phyloP scores from a whole-genome alignment of 1,139 yeast genomes.

The Nakaseomyces sp. region DNA sequence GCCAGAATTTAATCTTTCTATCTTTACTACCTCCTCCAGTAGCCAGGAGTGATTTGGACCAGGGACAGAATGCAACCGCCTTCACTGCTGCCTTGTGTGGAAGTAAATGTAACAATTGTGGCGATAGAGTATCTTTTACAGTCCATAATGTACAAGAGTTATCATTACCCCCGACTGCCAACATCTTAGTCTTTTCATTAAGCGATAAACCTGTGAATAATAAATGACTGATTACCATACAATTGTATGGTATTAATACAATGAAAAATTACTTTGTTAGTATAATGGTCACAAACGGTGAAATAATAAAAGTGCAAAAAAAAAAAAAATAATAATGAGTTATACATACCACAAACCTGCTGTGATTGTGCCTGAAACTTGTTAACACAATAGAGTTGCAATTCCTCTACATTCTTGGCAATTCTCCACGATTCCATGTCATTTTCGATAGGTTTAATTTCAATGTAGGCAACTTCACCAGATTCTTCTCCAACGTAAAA shows the following conservation, averaged over 20 bases:
- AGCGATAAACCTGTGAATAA: conserved; percentile 44
- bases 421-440: neutral
- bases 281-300: no score
- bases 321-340: neutral
- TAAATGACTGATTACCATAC: no score
- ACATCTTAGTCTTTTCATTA: conserved; percentile 38
- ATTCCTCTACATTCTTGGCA: neutral
- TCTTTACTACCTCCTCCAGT: conserved; percentile 83
- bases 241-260: no score
- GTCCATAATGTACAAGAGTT: conserved; percentile 65
- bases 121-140: conserved; percentile 35
- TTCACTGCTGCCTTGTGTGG: conserved; percentile 74
- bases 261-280: no score
- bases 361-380: conserved; percentile 48
- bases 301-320: no score
- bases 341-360: conserved; percentile 54
- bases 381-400: conserved; percentile 10
- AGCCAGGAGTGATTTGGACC: conserved; percentile 61
- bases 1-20: conserved; percentile 69
- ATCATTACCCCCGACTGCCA: conserved; percentile 71
- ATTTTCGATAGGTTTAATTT: conserved; percentile 21
- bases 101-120: conserved; percentile 40
- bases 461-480: conserved; percentile 50
- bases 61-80: conserved; percentile 75
- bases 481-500: conserved; percentile 61